Evolutionary conservation across 208 protist species (phyloP).

Genomic region (Angomonas ambiguus): DNA sequence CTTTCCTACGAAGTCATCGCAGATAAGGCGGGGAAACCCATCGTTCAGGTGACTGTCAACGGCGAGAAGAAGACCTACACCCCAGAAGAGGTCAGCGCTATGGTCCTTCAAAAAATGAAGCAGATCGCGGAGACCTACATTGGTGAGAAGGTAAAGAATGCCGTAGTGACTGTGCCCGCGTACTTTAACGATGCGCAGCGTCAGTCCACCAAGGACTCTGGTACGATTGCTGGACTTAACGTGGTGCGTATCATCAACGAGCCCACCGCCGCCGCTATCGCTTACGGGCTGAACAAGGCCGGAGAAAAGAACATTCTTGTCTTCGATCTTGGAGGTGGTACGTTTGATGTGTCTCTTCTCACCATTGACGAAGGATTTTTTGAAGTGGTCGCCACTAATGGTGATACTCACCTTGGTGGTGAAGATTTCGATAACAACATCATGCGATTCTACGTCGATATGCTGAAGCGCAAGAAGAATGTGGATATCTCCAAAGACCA

Average conservation of each 20-base stretch:
- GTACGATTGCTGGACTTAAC: slow-evolving; percentile 95
- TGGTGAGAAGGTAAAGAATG: slow-evolving; percentile 88
- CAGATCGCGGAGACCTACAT: slow-evolving; percentile 92
- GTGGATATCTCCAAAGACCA: slow-evolving; percentile 72
- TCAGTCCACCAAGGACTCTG: slow-evolving; percentile 99
- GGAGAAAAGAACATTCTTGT: slow-evolving; percentile 93
- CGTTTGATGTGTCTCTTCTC: slow-evolving; percentile 98
- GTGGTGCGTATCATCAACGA: slow-evolving; percentile 99
- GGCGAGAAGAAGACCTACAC: slow-evolving; percentile 69
- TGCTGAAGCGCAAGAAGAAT: slow-evolving; percentile 90
- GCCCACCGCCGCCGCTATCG: slow-evolving; percentile 99
- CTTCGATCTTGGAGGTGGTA: slow-evolving; percentile 98
- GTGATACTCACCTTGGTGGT: slow-evolving; percentile 99
- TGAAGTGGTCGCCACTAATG: slow-evolving; percentile 98
- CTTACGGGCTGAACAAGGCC: slow-evolving; percentile 98
- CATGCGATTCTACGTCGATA: slow-evolving; percentile 94
- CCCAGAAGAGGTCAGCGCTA: slow-evolving; percentile 81
- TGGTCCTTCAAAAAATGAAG: slow-evolving; percentile 93
- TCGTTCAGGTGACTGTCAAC: slow-evolving; percentile 68
- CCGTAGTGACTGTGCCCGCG: slow-evolving; percentile 98
- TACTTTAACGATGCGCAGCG: slow-evolving; percentile 99
- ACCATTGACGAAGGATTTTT: slow-evolving; percentile 99
- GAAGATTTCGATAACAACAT: slow-evolving; percentile 99
- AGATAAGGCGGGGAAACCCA: slow-evolving; percentile 81
- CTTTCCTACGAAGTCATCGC: slow-evolving; percentile 86